Evolutionary conservation across 495 filamentous ascomycete genomes (phyloP), one percentile per base, ranked within the genome.

Genomic region (Neurospora discreta): DNA sequence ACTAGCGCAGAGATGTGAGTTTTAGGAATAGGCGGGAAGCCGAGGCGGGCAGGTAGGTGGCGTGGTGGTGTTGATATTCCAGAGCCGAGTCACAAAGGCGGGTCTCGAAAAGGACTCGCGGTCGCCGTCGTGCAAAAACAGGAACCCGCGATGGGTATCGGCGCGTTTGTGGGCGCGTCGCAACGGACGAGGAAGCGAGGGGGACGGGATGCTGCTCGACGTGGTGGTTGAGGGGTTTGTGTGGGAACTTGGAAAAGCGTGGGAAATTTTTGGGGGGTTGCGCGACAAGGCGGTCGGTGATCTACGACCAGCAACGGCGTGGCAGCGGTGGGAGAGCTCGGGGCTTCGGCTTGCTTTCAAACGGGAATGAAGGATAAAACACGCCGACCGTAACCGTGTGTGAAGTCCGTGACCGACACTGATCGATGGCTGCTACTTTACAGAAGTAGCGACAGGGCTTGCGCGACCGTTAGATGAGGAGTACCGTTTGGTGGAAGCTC

Each of bases 231-330:
- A 33, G 52, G 58, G 69, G 68, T 68, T 70, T 73, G 71, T 69
- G 71, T 69, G 68, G 71, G 60, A 71, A 71, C 33, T 15, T 65
- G 52, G 7, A 65, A 33, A 65, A 38, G 38, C 69, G 69, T 71
- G 18, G 18, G 42, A 65, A 65, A 70, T 70, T 70, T 73, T 73
- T 52, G 71, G 71, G 71, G 71, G 68, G 38, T 60, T 65, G 39
- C 69, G 68, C 69, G 72, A 69, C 52, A 33, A 65, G 52, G 52
- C 52, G 52, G 52, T 65, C 52, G 52, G 52, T 33, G 11, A 26
- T 60, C 52, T 60, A 60, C 16, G 30, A 26, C 15, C 52, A 60
- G 52, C 52, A 60, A 60, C 23, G 52, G 52, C 52, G 52, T 60
- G 52, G 52, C 52, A 60, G 52, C 52, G 52, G 52, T 65, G 52